Base-by-base conservation (phyloP, 208 protist genomes). In the Leishmania tropica region DNA sequence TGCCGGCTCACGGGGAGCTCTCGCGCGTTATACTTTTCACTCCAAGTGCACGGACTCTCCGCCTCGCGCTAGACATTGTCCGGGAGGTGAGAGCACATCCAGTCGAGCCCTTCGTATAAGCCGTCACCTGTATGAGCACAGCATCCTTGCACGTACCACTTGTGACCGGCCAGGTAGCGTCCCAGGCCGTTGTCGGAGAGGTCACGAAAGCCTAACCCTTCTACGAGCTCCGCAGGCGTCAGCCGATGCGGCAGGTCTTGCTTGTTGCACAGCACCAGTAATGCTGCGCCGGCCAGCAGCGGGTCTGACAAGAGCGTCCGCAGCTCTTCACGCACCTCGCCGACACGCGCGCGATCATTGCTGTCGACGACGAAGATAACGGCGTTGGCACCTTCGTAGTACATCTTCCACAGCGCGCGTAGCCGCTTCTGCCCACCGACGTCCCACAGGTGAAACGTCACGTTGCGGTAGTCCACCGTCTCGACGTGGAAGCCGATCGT, bases 401-500 rank as follows among this genome's bases (percentile, higher is more conserved):
- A 99, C 83, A 99, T 96, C 56, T 97, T 94, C 99, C 98, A 99
- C 48, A 99, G 86, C 19, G 83, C 83, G 17, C 98, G 95, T 78
- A 99, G 95, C 81, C 97, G 98, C 88, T 99, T 95, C 91, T 99
- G 98, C 28, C 99, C 99, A 45, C 95, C 95, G 4, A 99, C 98
- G 83, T 99, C 99, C 98, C 99, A 99, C 24, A 99, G 89, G 73
- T 98, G 99, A 77, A 99, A 99, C 51, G 90, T 99, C 58, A 99
- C 96, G 75, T 99, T 99, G 82, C 99, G 99, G 90, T 99, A 99
- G 81, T 99, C 91, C 47, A 99, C 97, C 24, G 91, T 98, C 73
- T 99, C 98, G 7, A 99, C 98, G 85, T 99, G 99, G 87, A 99
- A 98, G 40, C 99, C 97, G 73, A 99, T 99, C 19, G 99, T 99